These are phyloP conservation scores for Pterocarpus macrocarpus DNA, from an alignment of 306 rosid genomes.

Conservation along the genomic window DNA sequence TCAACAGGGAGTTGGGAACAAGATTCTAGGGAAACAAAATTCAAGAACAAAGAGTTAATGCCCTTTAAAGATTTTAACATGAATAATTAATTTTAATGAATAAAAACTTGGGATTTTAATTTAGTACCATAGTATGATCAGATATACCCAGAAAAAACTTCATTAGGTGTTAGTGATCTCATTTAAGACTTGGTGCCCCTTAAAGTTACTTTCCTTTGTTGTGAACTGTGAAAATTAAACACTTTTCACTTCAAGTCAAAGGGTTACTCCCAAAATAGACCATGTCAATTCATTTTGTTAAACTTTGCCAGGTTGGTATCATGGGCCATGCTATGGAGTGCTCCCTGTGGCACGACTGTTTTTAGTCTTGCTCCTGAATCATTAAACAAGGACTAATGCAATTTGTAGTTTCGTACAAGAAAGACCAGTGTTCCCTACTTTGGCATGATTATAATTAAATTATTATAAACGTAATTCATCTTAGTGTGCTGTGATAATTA, in stretches of 20 bases:
- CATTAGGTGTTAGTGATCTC: neutral
- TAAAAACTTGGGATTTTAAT: conserved; percentile 7
- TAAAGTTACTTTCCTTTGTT: neutral
- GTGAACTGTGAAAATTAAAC: neutral
- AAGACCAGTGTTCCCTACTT: neutral
- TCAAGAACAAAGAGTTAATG: neutral
- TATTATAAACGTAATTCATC: neutral
- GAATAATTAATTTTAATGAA: neutral
- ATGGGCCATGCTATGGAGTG: neutral
- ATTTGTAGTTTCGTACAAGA: neutral
- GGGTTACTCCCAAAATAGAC: neutral
- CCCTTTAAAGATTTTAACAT: conserved; percentile 6
- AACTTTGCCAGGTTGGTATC: neutral
- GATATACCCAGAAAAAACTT: neutral
- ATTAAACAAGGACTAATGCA: conserved; percentile 31
- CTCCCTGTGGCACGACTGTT: conserved; percentile 16
- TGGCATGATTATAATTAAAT: neutral
- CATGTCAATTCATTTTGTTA: neutral
- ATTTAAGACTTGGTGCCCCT: neutral
- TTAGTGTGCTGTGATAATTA: neutral
- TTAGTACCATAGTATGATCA: neutral
- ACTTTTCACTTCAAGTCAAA: neutral
- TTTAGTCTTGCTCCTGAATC: conserved; percentile 40
- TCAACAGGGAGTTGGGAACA: conserved; percentile 27
- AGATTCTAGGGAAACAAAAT: conserved; percentile 16